phyloP scores from a whole-genome alignment of 495 filamentous ascomycete species.

The Aspergillus avenaceus region DNA sequence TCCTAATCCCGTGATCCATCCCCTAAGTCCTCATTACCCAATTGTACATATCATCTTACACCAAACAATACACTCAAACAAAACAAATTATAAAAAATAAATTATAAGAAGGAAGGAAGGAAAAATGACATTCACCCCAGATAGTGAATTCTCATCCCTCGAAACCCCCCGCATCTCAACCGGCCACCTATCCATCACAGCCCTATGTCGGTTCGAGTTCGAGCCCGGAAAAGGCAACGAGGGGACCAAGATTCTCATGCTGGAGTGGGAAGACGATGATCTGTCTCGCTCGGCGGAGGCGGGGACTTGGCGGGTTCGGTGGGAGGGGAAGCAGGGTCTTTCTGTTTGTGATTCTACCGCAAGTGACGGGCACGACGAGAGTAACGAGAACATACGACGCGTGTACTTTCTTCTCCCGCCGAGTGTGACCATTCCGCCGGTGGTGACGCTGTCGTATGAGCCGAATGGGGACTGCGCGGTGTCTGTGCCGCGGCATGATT shows the following conservation, averaged over 20 bases:
- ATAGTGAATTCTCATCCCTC: conserved; percentile 32
- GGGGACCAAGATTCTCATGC: conserved; percentile 80
- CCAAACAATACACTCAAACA: too few species aligned
- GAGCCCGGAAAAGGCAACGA: conserved; percentile 72
- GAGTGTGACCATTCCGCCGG: conserved; percentile 58
- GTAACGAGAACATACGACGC: conserved; percentile 52
- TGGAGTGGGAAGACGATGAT: conserved; percentile 71
- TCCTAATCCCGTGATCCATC: too few species aligned
- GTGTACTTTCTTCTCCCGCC: conserved; percentile 73
- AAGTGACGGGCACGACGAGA: too few species aligned
- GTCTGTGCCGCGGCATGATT: conserved; percentile 1
- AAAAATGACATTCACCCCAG: conserved; percentile 40
- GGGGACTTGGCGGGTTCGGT: conserved; percentile 65
- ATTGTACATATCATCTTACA: too few species aligned
- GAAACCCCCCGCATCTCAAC: conserved; percentile 24
- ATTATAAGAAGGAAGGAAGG: too few species aligned
- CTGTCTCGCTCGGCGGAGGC: conserved; percentile 28
- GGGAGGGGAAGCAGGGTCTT: conserved; percentile 71
- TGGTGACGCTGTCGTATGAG: conserved; percentile 56
- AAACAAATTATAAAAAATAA: too few species aligned
- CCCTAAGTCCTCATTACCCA: too few species aligned
- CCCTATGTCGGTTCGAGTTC: conserved; percentile 80
- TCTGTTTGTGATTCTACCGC: too few species aligned
- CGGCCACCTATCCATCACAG: conserved; percentile 35
- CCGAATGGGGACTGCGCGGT: conserved; percentile 8